phyloP scores from a whole-genome alignment of 2,329 filamentous ascomycete species.

The Didymella sp. region DNA sequence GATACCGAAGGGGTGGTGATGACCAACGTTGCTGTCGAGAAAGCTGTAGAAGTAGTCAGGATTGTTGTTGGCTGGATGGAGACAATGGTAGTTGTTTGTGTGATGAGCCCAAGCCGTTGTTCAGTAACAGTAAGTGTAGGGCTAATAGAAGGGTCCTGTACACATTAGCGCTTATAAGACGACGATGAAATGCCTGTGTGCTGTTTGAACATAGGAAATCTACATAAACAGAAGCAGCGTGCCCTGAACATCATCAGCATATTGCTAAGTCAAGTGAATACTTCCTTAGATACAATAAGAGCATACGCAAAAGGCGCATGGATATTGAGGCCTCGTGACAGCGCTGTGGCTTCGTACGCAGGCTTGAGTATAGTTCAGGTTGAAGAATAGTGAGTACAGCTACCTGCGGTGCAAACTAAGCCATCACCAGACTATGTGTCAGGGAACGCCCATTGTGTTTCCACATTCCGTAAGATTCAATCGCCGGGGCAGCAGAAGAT shows the following conservation, averaged over 20 bases:
- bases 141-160: slow-evolving; percentile 3
- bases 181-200: slow-evolving; percentile 1
- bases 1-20: not conserved
- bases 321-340: not conserved
- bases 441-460: not conserved
- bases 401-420: not conserved
- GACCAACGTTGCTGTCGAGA: not conserved
- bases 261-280: no score
- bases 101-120: not conserved
- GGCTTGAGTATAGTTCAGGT: not conserved
- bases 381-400: not conserved
- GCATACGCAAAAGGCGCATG: not conserved
- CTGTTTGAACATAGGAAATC: not conserved
- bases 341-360: not conserved
- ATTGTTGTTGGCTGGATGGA: not conserved
- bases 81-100: not conserved
- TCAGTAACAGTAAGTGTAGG: slow-evolving; percentile 8
- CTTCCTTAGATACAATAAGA: not conserved
- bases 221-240: slow-evolving; percentile 1
- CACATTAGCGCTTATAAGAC: not conserved
- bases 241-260: not conserved
- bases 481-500: not conserved
- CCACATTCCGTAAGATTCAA: not conserved
- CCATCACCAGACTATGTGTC: not conserved
- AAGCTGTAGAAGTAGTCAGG: not conserved